Conservation (phyloP, 257 asterid genomes). For the Nicotiana noctiflora region DNA sequence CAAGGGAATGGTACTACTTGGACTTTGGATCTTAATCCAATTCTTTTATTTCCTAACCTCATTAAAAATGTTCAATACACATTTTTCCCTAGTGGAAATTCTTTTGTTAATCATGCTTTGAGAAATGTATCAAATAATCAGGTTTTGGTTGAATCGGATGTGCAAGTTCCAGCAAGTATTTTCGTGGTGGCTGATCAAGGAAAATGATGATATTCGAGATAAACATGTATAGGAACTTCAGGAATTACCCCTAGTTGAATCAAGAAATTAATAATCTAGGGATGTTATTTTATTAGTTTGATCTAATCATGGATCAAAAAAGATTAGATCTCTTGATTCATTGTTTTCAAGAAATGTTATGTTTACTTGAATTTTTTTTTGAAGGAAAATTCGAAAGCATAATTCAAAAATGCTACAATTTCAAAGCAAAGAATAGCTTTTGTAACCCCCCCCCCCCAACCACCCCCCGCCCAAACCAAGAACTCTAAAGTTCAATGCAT, state of each 20-base stretch:
- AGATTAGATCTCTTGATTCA: not conserved
- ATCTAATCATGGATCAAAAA: not conserved
- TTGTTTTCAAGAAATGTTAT: not conserved
- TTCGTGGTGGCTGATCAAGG: slow-evolving; percentile 69
- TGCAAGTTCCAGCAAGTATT: slow-evolving; percentile 45
- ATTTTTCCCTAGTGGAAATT: slow-evolving; percentile 26
- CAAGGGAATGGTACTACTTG: slow-evolving; percentile 54
- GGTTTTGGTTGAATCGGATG: slow-evolving; percentile 49
- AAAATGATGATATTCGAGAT: not conserved
- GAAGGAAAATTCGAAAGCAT: not conserved
- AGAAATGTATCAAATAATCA: slow-evolving; percentile 47
- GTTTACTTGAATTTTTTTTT: not conserved
- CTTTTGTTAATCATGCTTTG: slow-evolving; percentile 53
- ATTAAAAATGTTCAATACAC: slow-evolving; percentile 60
- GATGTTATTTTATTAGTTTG: not conserved
- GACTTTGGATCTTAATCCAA: slow-evolving; percentile 54
- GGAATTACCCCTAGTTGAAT: not conserved
- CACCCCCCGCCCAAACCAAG: too few relatives aligned
- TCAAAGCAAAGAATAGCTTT: not conserved
- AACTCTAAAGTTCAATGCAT: too few relatives aligned
- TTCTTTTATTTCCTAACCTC: slow-evolving; percentile 54
- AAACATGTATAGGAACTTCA: not conserved
- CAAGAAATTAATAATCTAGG: not conserved
- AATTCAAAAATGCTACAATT: not conserved
- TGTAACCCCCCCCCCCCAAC: not conserved